phyloP scores from a whole-genome alignment of 306 rosid species.

The Trifolium fragiferum region DNA sequence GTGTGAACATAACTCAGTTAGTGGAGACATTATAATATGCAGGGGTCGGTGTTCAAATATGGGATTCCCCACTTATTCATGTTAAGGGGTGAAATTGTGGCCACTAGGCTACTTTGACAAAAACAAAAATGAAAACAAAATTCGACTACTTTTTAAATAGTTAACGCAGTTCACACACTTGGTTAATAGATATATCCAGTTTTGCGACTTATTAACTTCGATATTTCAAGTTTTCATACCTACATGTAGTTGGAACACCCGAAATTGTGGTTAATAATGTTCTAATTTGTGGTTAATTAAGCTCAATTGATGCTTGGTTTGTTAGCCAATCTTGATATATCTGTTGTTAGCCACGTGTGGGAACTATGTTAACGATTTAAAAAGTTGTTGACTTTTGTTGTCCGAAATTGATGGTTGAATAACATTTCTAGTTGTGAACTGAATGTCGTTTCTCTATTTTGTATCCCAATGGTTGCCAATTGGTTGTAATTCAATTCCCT shows the following conservation, averaged over 20 bases:
- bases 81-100: too few relatives aligned
- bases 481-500: slow-evolving; percentile 5
- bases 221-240: not conserved
- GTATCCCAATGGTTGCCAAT: slow-evolving; percentile 3
- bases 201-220: not conserved
- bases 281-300: not conserved
- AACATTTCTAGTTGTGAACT: not conserved
- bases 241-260: not conserved
- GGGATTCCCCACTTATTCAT: too few relatives aligned
- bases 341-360: not conserved
- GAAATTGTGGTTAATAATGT: not conserved
- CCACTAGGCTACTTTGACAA: too few relatives aligned
- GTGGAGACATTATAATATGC: too few relatives aligned
- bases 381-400: not conserved
- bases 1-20: too few relatives aligned
- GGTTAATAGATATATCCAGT: not conserved
- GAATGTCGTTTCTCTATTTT: not conserved
- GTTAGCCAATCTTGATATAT: not conserved
- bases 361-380: not conserved
- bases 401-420: not conserved
- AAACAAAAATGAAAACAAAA: too few relatives aligned
- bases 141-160: not conserved
- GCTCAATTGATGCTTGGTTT: not conserved
- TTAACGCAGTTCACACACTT: not conserved
- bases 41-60: too few relatives aligned